These are phyloP conservation scores for Cladorrhinum samala DNA, from an alignment of 495 filamentous ascomycete genomes.

Conservation along the genomic window DNA sequence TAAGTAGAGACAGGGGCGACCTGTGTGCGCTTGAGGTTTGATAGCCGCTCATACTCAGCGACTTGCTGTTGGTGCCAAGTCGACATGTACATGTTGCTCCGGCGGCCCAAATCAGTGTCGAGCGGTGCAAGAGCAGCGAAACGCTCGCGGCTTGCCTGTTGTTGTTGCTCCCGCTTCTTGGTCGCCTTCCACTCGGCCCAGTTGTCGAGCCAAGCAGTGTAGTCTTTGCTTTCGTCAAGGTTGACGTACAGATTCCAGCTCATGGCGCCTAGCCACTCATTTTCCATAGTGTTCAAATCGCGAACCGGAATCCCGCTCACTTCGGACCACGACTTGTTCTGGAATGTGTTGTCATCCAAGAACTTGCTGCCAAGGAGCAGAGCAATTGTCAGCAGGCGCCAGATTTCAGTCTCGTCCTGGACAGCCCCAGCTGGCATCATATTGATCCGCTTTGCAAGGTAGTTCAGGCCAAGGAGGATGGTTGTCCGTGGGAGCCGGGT, in stretches of 20 bases:
- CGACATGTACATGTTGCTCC: conserved; percentile 32
- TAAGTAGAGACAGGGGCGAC: conserved; percentile 39
- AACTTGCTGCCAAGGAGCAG: conserved; percentile 96
- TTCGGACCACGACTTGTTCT: conserved; percentile 98
- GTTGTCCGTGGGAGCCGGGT: conserved; percentile 93
- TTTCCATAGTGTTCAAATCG: conserved; percentile 86
- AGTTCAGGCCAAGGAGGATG: conserved; percentile 87
- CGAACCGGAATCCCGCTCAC: conserved; percentile 86
- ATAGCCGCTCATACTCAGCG: conserved; percentile 44
- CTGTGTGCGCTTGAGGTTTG: conserved; percentile 38
- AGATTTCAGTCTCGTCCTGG: conserved; percentile 66
- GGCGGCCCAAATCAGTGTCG: conserved; percentile 52
- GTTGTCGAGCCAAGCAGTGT: conserved; percentile 71
- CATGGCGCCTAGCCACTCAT: conserved; percentile 84
- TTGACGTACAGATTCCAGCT: conserved; percentile 85
- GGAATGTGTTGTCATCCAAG: conserved; percentile 97
- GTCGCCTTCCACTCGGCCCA: conserved; percentile 76
- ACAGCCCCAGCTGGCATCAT: conserved; percentile 54
- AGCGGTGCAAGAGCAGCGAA: conserved; percentile 60
- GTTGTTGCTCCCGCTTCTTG: conserved; percentile 47
- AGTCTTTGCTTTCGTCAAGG: conserved; percentile 73
- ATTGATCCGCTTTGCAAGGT: conserved; percentile 75
- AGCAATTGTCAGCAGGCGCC: conserved; percentile 83
- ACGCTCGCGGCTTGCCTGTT: conserved; percentile 42
- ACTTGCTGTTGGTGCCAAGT: conserved; percentile 48